Evolutionary conservation across 306 rosid species (phyloP).

Genomic region (Sechiopsis laciniata): DNA sequence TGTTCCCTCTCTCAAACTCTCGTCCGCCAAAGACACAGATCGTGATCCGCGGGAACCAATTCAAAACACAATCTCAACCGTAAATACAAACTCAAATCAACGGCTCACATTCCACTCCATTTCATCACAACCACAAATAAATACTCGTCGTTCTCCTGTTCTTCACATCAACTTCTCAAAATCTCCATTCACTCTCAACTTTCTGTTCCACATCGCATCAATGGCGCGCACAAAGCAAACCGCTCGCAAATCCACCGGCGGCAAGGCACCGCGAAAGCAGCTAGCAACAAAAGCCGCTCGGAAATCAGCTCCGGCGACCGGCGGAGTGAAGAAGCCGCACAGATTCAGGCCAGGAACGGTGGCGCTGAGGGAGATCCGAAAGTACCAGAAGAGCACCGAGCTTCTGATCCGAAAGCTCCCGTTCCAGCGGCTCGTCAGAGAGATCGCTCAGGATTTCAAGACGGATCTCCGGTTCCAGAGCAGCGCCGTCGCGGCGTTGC

Average conservation of each 20-base stretch:
- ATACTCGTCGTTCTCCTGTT: neutral
- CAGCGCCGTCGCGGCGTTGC: slow-evolving; percentile 7
- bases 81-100: neutral
- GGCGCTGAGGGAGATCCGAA: slow-evolving; percentile 8
- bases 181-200: too few species aligned
- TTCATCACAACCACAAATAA: neutral
- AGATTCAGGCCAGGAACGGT: slow-evolving; percentile 15
- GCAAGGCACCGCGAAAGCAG: slow-evolving; percentile 15
- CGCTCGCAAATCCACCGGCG: slow-evolving; percentile 18
- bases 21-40: neutral
- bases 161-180: too few species aligned
- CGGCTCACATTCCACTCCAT: neutral
- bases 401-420: slow-evolving; percentile 17
- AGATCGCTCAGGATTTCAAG: slow-evolving; percentile 20
- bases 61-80: neutral
- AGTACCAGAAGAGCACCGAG: slow-evolving; percentile 18
- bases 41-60: slow-evolving; percentile 5
- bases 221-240: slow-evolving; percentile 20
- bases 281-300: slow-evolving; percentile 12
- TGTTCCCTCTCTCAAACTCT: neutral
- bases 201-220: neutral
- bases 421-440: slow-evolving; percentile 11
- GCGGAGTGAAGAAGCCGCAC: slow-evolving; percentile 15
- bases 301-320: slow-evolving; percentile 17
- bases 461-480: slow-evolving; percentile 20